phyloP scores from a whole-genome alignment of 176 grass and related monocot genomes.

The Coix lacrymajobi region DNA sequence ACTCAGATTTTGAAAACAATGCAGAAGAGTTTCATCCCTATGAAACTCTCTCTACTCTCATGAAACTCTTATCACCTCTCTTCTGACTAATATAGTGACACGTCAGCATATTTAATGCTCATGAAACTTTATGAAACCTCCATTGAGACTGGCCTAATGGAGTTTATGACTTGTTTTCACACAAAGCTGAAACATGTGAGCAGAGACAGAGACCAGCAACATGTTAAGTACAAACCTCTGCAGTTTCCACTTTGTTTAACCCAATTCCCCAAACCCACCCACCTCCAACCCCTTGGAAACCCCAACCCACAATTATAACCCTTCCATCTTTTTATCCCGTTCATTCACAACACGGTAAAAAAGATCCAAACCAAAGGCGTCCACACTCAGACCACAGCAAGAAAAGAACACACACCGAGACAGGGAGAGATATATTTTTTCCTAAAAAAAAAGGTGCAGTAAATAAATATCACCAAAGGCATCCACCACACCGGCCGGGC shows the following conservation, averaged over 20 bases:
- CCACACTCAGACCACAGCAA: background rate
- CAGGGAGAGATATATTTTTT: background rate
- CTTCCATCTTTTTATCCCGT: constrained; percentile 11
- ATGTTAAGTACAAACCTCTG: constrained; percentile 14
- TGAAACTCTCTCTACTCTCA: too few relatives aligned
- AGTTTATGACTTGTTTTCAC: background rate
- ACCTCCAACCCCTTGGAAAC: constrained; percentile 51
- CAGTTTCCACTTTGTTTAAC: constrained; percentile 19
- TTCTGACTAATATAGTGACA: too few relatives aligned
- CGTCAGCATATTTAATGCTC: too few relatives aligned
- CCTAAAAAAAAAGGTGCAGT: background rate
- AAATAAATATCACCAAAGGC: constrained; percentile 41
- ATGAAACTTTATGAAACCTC: too few relatives aligned
- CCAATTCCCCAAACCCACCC: constrained; percentile 67
- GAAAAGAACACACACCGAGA: constrained; percentile 5
- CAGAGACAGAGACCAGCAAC: constrained; percentile 8
- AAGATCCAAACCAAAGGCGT: background rate
- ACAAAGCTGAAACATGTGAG: background rate
- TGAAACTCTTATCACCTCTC: too few relatives aligned
- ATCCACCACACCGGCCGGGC: constrained; percentile 6
- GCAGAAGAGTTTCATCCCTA: too few relatives aligned
- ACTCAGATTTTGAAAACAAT: too few relatives aligned
- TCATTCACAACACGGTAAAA: constrained; percentile 20
- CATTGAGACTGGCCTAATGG: too few relatives aligned
- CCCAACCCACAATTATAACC: constrained; percentile 35